phyloP scores from a whole-genome alignment of 2,329 filamentous ascomycete genomes.

The Fusarium illudens region DNA sequence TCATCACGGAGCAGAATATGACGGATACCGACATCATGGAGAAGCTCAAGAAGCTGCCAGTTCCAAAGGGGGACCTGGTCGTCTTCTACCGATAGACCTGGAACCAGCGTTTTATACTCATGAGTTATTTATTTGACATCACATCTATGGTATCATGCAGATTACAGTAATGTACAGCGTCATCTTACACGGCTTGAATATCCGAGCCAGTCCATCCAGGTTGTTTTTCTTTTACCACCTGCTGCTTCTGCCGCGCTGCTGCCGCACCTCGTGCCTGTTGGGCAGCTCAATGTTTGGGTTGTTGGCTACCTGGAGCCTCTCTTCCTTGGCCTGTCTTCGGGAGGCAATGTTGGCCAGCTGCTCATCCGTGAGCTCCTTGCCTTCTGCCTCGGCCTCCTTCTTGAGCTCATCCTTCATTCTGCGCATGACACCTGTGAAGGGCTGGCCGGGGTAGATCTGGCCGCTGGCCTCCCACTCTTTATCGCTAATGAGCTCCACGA shows the following conservation, averaged over 20 bases:
- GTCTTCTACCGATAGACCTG: conserved; percentile 59
- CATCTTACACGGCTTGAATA: conserved; percentile 29
- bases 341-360: conserved; percentile 38
- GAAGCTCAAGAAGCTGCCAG: conserved; percentile 66
- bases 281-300: conserved; percentile 54
- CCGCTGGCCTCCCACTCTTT: conserved; percentile 61
- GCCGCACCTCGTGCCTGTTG: conserved; percentile 46
- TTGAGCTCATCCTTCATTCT: conserved; percentile 51
- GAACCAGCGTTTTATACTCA: conserved; percentile 9
- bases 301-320: conserved; percentile 47
- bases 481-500: conserved; percentile 67
- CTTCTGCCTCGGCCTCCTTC: conserved; percentile 47
- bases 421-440: conserved; percentile 58
- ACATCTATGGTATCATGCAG: conserved; percentile 43
- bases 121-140: conserved; percentile 33
- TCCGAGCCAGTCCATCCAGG: neutral
- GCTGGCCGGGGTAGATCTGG: conserved; percentile 62
- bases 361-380: conserved; percentile 41
- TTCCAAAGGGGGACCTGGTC: conserved; percentile 61
- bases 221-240: conserved; percentile 12
- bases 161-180: conserved; percentile 44
- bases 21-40: conserved; percentile 76
- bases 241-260: conserved; percentile 31
- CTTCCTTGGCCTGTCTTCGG: conserved; percentile 30
- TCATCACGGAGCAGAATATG: conserved; percentile 78